Conservation (phyloP, 306 rosid genomes). For the Rosa chinensis region DNA sequence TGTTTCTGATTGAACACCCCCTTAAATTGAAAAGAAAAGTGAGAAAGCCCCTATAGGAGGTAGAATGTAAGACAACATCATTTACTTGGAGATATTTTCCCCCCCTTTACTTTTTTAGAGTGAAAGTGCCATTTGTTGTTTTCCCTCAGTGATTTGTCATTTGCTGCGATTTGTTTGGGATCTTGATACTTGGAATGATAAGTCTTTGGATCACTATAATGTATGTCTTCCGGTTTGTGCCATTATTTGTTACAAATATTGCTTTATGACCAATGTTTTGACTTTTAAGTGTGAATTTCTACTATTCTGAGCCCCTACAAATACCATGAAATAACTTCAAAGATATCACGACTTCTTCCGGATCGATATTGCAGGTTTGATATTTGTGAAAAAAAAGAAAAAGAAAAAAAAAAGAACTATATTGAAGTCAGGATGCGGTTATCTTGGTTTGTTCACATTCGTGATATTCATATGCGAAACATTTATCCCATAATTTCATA, state of each 20-base stretch:
- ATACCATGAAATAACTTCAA: neutral
- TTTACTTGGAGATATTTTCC: conserved; percentile 14
- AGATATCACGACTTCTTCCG: neutral
- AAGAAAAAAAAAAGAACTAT: neutral
- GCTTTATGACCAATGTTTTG: neutral
- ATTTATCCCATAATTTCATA: neutral
- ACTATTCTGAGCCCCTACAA: neutral
- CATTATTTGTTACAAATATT: neutral
- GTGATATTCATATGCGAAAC: neutral
- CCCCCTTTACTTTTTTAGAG: conserved; percentile 18
- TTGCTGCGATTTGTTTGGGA: conserved; percentile 18
- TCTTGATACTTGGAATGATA: conserved; percentile 15
- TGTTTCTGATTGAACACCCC: neutral
- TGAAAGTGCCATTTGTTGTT: conserved; percentile 28
- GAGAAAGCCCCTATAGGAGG: conserved; percentile 16
- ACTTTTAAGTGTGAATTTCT: neutral
- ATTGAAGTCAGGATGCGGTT: neutral
- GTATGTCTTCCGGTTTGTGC: neutral
- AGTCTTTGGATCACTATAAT: neutral
- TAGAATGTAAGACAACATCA: neutral
- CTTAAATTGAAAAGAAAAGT: conserved; percentile 12
- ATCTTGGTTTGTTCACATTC: neutral
- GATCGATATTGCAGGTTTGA: neutral
- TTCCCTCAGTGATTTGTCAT: conserved; percentile 17
- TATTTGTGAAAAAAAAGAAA: neutral